phyloP scores from a whole-genome alignment of 73 alveolate genomes.

The Breviolum minutum region DNA sequence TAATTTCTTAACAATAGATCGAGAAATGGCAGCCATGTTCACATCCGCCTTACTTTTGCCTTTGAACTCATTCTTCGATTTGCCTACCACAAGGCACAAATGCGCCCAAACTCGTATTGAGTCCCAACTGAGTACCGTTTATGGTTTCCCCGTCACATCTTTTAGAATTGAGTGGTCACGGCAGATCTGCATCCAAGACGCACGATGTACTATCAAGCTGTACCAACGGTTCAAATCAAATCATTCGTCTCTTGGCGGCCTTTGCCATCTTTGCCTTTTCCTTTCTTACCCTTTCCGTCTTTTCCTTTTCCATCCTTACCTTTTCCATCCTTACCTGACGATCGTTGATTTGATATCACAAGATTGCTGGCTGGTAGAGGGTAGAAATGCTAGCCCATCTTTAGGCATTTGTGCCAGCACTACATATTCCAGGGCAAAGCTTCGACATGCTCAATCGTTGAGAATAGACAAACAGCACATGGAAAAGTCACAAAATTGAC shows the following conservation, averaged over 20 bases:
- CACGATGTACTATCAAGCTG: too few relatives aligned
- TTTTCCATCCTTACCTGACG: slow-evolving; percentile 53
- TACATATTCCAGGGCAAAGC: neutral
- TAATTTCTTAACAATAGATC: too few relatives aligned
- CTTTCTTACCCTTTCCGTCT: slow-evolving; percentile 27
- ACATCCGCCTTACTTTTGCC: slow-evolving; percentile 42
- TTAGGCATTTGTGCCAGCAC: neutral
- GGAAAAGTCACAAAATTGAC: neutral
- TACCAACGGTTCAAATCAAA: too few relatives aligned
- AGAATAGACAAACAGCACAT: neutral
- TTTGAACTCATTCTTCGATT: slow-evolving; percentile 2
- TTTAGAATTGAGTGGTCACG: neutral
- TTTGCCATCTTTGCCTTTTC: neutral
- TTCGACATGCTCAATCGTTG: neutral
- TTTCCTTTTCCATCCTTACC: slow-evolving; percentile 62
- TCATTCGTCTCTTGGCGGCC: neutral
- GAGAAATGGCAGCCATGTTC: too few relatives aligned
- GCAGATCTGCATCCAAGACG: neutral
- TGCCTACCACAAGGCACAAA: slow-evolving; percentile 11
- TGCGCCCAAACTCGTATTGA: neutral
- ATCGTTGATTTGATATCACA: neutral
- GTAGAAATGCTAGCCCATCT: too few relatives aligned
- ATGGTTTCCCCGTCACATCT: neutral
- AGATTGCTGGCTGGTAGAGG: too few relatives aligned
- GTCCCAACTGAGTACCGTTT: neutral